These are phyloP conservation scores for Beauveria australis DNA, from an alignment of 2,329 filamentous ascomycete species.

Conservation along the genomic window DNA sequence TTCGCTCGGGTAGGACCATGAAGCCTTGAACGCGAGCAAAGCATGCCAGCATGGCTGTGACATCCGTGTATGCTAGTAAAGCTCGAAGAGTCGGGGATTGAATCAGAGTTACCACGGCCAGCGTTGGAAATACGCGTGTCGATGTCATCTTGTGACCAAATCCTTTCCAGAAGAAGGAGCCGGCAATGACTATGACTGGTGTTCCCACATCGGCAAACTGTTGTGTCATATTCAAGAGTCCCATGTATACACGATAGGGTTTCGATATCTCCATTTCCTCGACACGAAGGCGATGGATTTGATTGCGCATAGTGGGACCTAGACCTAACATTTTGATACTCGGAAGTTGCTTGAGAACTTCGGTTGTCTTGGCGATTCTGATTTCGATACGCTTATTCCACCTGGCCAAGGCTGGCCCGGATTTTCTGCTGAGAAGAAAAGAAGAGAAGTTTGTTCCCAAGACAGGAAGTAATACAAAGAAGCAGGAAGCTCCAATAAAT, in stretches of 20 bases:
- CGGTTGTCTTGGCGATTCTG: not conserved
- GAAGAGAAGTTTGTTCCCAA: not conserved
- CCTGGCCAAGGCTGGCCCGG: not conserved
- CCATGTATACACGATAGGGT: not conserved
- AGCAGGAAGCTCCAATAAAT: not conserved
- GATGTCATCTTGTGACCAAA: not conserved
- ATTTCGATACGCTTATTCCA: not conserved
- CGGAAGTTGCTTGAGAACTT: not conserved
- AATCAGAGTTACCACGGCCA: not conserved
- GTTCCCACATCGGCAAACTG: not conserved
- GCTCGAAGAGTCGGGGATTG: not conserved
- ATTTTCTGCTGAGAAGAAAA: not conserved
- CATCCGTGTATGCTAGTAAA: not conserved
- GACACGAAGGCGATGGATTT: not conserved
- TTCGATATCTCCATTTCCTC: not conserved
- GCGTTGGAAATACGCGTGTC: not conserved
- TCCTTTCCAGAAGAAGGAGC: not conserved
- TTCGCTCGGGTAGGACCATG: not conserved
- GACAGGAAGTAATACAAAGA: not conserved
- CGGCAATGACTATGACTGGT: not conserved
- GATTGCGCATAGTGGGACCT: not conserved
- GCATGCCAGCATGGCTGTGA: not conserved
- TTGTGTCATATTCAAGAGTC: not conserved
- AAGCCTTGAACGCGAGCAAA: not conserved
- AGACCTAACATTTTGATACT: constrained; percentile 6